Conservation (phyloP, 2,329 filamentous ascomycete genomes). For the Colletotrichum eleusines region DNA sequence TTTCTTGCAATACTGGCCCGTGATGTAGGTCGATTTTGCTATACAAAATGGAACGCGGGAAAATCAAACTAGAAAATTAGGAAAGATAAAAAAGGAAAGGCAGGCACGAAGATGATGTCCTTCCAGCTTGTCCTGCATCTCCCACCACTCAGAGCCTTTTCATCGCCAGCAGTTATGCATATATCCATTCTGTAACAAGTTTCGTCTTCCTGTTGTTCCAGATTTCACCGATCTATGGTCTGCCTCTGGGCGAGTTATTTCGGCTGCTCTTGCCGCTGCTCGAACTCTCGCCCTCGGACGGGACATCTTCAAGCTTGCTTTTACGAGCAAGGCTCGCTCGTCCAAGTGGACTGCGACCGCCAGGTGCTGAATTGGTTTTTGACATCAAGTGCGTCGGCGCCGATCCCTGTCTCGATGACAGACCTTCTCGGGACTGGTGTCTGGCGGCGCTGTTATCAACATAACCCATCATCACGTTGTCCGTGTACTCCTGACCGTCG, state of each 20-base stretch:
- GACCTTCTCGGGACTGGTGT: conserved; percentile 42
- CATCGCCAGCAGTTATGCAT: conserved; percentile 26
- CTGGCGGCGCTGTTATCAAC: conserved; percentile 42
- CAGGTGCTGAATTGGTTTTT: conserved; percentile 40
- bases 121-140: not conserved
- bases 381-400: conserved; percentile 32
- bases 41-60: conserved; percentile 24
- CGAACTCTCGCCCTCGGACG: conserved; percentile 47
- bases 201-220: not conserved
- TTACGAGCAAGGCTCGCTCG: conserved; percentile 51
- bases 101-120: not conserved
- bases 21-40: conserved; percentile 1
- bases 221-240: not conserved
- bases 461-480: conserved; percentile 44
- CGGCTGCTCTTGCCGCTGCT: conserved; percentile 28
- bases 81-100: conserved; percentile 11
- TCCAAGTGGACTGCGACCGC: conserved; percentile 55
- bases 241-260: conserved; percentile 26
- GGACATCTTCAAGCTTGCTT: conserved; percentile 48
- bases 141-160: not conserved
- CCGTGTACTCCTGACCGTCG: conserved; percentile 32
- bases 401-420: conserved; percentile 46
- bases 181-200: conserved; percentile 8
- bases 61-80: conserved; percentile 15
- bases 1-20: not conserved